A percentile compares a stretch with the other conserved stretches of the same genome.
These are phyloP conservation scores for Paraglomus brasilianum DNA, from an alignment of 192 early-diverging fungal genomes.

Conservation along the genomic window DNA sequence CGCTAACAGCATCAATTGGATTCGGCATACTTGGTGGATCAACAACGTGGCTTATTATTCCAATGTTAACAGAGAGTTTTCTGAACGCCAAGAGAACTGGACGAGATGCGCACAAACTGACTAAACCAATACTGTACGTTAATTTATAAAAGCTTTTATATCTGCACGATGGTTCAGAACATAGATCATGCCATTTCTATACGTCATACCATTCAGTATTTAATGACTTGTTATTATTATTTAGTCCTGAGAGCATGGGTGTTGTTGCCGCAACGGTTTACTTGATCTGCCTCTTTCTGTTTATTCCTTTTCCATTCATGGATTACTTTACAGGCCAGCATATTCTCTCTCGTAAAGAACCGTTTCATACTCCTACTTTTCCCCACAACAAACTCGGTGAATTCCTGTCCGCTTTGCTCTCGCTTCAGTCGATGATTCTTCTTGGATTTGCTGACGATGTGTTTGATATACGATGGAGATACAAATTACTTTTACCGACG, in stretches of 20 bases:
- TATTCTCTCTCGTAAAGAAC: slow-evolving; percentile 39
- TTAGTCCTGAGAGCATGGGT: slow-evolving; percentile 94
- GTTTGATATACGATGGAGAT: slow-evolving; percentile 92
- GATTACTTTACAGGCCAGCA: slow-evolving; percentile 66
- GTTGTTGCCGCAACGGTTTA: slow-evolving; percentile 86
- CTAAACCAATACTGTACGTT: slow-evolving; percentile 67
- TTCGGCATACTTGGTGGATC: slow-evolving; percentile 69
- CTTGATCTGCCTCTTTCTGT: slow-evolving; percentile 81
- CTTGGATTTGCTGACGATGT: slow-evolving; percentile 99
- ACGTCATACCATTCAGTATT: not conserved
- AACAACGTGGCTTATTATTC: slow-evolving; percentile 72
- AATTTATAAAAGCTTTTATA: slow-evolving; percentile 13
- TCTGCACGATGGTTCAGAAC: not conserved
- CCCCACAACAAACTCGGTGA: slow-evolving; percentile 84
- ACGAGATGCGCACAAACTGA: slow-evolving; percentile 75
- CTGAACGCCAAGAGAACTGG: slow-evolving; percentile 76
- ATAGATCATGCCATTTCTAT: not conserved
- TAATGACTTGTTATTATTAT: not conserved
- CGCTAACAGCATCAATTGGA: slow-evolving; percentile 67
- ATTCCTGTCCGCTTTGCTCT: slow-evolving; percentile 84
- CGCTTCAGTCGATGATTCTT: slow-evolving; percentile 95
- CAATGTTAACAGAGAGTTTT: slow-evolving; percentile 65
- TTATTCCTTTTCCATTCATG: slow-evolving; percentile 94
- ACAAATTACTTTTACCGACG: slow-evolving; percentile 91
- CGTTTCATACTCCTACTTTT: slow-evolving; percentile 53